These are phyloP conservation scores for Dendryphion nanum DNA, from an alignment of 2,329 filamentous ascomycete genomes.

Conservation along the genomic window DNA sequence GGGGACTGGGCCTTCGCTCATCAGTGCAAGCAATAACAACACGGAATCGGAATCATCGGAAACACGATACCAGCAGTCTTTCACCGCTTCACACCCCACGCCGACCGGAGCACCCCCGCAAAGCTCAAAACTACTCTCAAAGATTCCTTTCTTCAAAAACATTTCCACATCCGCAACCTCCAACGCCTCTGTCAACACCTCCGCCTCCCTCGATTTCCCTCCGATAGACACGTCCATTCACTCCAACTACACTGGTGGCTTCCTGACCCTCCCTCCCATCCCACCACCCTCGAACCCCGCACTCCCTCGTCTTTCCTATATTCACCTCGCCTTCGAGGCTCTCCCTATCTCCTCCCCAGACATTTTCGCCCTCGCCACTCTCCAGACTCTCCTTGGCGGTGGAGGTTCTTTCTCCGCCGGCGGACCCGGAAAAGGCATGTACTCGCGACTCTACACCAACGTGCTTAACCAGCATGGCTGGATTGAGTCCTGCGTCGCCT, in stretches of 20 bases:
- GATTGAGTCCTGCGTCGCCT: slow-evolving; percentile 93
- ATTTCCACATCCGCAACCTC: slow-evolving; percentile 71
- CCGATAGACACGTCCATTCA: slow-evolving; percentile 60
- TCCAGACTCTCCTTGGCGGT: slow-evolving; percentile 93
- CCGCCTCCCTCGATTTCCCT: slow-evolving; percentile 48
- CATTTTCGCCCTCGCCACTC: slow-evolving; percentile 92
- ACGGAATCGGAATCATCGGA: slow-evolving; percentile 12
- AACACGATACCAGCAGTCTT: slow-evolving; percentile 47
- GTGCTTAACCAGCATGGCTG: slow-evolving; percentile 96
- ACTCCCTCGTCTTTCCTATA: slow-evolving; percentile 80
- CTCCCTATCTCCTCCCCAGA: slow-evolving; percentile 86
- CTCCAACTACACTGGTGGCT: slow-evolving; percentile 89
- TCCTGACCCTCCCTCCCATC: slow-evolving; percentile 78
- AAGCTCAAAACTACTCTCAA: slow-evolving; percentile 70
- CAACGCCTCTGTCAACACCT: slow-evolving; percentile 53
- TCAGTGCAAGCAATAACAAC: slow-evolving; percentile 25
- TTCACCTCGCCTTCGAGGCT: slow-evolving; percentile 94
- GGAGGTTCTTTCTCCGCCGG: slow-evolving; percentile 96
- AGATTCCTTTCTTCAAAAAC: slow-evolving; percentile 87
- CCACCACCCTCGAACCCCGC: slow-evolving; percentile 75
- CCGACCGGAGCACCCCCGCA: slow-evolving; percentile 44
- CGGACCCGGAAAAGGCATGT: slow-evolving; percentile 98
- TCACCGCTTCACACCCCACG: slow-evolving; percentile 35
- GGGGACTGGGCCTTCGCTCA: slow-evolving; percentile 44
- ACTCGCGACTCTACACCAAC: slow-evolving; percentile 94